These are phyloP conservation scores for Azolla pinnata DNA, from an alignment of 75 land plant genomes.

Conservation along the genomic window DNA sequence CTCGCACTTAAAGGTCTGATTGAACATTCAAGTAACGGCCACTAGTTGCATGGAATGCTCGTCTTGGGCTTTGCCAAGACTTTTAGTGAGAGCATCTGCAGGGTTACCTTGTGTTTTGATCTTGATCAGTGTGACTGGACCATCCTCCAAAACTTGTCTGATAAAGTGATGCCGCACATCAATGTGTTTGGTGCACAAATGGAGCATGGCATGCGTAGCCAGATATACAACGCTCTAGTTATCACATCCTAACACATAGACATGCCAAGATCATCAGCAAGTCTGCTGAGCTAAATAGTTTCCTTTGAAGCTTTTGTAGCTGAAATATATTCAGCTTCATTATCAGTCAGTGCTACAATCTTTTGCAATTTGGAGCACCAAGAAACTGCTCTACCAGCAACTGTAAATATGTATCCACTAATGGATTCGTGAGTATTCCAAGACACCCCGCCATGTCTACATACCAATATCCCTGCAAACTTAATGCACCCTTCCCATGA, in stretches of 20 bases:
- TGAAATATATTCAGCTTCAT: constrained; percentile 3
- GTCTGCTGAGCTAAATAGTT: constrained; percentile 1
- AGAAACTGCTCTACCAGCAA: neutral
- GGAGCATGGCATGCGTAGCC: constrained; percentile 10
- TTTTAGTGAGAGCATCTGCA: constrained; percentile 6
- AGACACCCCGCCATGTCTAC: constrained; percentile 6
- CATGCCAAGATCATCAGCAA: neutral
- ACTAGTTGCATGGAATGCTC: neutral
- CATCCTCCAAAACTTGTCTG: neutral
- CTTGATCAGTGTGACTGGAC: neutral
- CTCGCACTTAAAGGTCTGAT: constrained; percentile 1
- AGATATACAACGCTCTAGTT: constrained; percentile 7
- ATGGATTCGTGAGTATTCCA: constrained; percentile 3
- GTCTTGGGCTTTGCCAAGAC: neutral
- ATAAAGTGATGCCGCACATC: constrained; percentile 10
- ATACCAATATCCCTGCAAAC: constrained; percentile 3
- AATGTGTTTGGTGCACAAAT: constrained; percentile 9
- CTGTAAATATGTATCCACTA: constrained; percentile 5
- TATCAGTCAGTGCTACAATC: constrained; percentile 8
- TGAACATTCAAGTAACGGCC: neutral
- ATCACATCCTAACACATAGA: neutral
- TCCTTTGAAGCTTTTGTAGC: constrained; percentile 8
- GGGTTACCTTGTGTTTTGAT: neutral
- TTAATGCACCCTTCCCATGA: neutral
- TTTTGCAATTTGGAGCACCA: constrained; percentile 7